A percentile compares a stretch with the other conserved stretches of the same genome.
These are phyloP conservation scores for Colletotrichum orchidophilum DNA, from an alignment of 2,329 filamentous ascomycete genomes.

Conservation along the genomic window DNA sequence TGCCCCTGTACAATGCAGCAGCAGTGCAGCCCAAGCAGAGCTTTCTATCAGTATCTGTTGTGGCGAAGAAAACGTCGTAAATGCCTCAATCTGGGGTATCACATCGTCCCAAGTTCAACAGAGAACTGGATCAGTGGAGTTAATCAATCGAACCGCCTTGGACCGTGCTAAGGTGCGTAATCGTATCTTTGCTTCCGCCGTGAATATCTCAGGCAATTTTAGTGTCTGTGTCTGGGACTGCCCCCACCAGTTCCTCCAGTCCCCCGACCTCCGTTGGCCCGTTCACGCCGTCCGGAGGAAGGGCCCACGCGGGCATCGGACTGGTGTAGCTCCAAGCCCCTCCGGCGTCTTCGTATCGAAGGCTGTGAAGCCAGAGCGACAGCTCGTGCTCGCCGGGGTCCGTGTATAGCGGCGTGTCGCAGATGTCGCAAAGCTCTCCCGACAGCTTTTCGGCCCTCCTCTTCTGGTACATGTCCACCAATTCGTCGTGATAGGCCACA, in stretches of 20 bases:
- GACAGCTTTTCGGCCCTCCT: constrained; percentile 94
- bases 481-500: constrained; percentile 91
- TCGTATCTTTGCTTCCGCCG: constrained; percentile 27
- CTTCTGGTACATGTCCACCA: constrained; percentile 90
- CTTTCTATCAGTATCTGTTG: background rate
- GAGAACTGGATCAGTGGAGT: constrained; percentile 6
- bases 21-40: background rate
- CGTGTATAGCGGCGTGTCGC: constrained; percentile 89
- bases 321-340: constrained; percentile 91
- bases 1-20: background rate
- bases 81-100: constrained; percentile 13
- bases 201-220: constrained; percentile 44
- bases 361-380: constrained; percentile 91
- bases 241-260: constrained; percentile 67
- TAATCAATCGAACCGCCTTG: constrained; percentile 27
- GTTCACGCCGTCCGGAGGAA: constrained; percentile 77
- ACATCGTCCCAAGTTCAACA: constrained; percentile 12
- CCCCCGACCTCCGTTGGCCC: constrained; percentile 76
- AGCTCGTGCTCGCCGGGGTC: constrained; percentile 92
- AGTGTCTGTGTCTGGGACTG: constrained; percentile 57
- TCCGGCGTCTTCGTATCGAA: constrained; percentile 84
- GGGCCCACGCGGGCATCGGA: constrained; percentile 83
- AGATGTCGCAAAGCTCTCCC: constrained; percentile 81
- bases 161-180: background rate
- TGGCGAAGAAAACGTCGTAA: constrained; percentile 1